A percentile compares a stretch with the other conserved stretches of the same genome.
These are phyloP conservation scores for Erythrobasidium hasegawianum DNA, from an alignment of 1,284 basidiomycete genomes.

Conservation along the genomic window DNA sequence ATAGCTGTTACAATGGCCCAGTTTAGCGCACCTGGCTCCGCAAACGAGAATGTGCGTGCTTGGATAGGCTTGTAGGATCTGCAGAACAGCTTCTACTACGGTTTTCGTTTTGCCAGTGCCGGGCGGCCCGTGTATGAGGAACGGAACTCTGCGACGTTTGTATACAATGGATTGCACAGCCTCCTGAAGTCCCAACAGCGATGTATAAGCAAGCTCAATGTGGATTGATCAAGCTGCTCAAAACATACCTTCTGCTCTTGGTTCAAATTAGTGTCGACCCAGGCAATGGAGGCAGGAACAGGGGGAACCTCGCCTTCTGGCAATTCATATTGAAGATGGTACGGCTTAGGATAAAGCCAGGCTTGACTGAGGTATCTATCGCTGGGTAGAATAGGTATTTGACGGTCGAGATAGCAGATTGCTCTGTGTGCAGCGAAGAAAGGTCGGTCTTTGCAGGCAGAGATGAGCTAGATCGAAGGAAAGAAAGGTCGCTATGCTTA, in stretches of 20 bases:
- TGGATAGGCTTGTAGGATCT: conserved; percentile 46
- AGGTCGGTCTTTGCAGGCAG: conserved; percentile 6
- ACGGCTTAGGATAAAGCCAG: conserved; percentile 32
- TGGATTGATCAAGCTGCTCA: too few species aligned
- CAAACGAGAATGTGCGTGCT: conserved; percentile 48
- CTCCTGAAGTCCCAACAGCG: conserved; percentile 14
- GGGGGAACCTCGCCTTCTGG: not conserved
- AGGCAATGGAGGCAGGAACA: conserved; percentile 22
- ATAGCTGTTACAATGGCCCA: too few species aligned
- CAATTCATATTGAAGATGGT: not conserved
- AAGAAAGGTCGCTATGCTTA: conserved; percentile 27
- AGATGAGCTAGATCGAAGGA: not conserved
- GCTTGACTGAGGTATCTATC: not conserved
- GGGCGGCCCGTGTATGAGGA: conserved; percentile 41
- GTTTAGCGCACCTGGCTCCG: conserved; percentile 46
- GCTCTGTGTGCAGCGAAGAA: conserved; percentile 27
- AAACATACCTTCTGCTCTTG: conserved; percentile 45
- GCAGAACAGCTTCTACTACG: conserved; percentile 46
- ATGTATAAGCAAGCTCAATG: too few species aligned
- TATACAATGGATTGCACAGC: conserved; percentile 43
- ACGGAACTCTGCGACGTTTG: conserved; percentile 39
- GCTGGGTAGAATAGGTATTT: not conserved
- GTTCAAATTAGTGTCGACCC: conserved; percentile 47
- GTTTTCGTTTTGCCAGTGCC: conserved; percentile 51
- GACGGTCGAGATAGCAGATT: not conserved